Base-by-base conservation (phyloP, 345 rosid genomes). In the Sisymbrium irio region DNA sequence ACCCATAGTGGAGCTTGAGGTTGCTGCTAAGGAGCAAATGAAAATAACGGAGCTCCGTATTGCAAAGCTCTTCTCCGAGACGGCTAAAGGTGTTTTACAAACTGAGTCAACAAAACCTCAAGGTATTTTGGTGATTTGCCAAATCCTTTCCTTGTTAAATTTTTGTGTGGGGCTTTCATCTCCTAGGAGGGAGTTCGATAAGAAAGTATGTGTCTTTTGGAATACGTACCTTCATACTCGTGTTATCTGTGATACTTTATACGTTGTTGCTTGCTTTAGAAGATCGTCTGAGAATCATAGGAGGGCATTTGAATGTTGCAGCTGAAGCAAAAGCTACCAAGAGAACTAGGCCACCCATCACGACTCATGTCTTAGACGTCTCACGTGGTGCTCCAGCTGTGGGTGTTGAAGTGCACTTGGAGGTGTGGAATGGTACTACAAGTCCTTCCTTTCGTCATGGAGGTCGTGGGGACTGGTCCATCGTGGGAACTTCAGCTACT, bases 21-120 rank as follows among this genome's bases (percentile, higher is more conserved):
- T 77, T 77, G 97, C 96, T 60, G 96, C 99, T 37, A 83, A 79
- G 69, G 96, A 92, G 79, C 99, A 92, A 76, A 88, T 92, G 99
- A 87, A 92, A 77, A 20, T 95, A 71, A 91, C 82, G 22, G 96
- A 95, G 82, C 81, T 90, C 56, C 93, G 97, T 28, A 88, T 95
- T 11, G 86, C 83, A 49, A 95, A 92, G 78, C 87, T 95, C 45
- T 82, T 92, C 75, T 71, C 86, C 8, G 65, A 79, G 12, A 85
- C 82, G 74, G 76, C 15, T 36, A 72, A 64, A 71, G 72, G 54
- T 69, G 65, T 74, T 22, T 74, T 82, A 10, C 46, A 74, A 51
- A 65, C 67, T 55, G 75, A 71, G 35, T 68, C 73, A 25, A 85
- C 84, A 62, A 85, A 81, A 80, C 76, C 77, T 25, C 90, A 85